Evolutionary conservation across 805 yeast genomes (phyloP), one percentile per base, ranked within the genome.

Genomic region (Yarrowia osloensis): DNA sequence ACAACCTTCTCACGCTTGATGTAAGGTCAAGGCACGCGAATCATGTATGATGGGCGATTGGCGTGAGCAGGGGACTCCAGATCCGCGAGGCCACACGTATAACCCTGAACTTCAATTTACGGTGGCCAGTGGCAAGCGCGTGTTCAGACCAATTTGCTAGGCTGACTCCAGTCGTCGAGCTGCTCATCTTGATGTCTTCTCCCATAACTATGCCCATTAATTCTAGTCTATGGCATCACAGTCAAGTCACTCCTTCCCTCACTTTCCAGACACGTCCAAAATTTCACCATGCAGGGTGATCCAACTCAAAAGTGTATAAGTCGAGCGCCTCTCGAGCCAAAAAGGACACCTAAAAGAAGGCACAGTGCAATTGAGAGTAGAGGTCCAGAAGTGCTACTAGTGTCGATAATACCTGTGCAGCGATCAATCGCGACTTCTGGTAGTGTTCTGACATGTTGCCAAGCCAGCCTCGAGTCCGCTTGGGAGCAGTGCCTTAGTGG

Each of bases 261-360:
- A 39, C 37, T 40, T 40, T 57, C 49, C 47, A 57, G 33, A 57
- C 63, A 40, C 63, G 63, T 57, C 63, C 49, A 19, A 39, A 55
- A 57, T 40, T 39, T 57, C 61, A 57, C 35, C 49, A 57, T 57
- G 63, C 63, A 57, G 63, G 63, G 63, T 39, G 63, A 57, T 39
- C 63, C 35, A 57, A 40, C 63, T 57, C 63, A 57, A 57, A 57
- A 57, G 63, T n/a, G 15, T 52, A 35, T 52, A 52, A 31, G 8
- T 24, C 44, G 44, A 35, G 61, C 42, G 61, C 57, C 57, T 50
- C 28, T 50, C 40, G 40, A 50, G 40, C 57, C 57, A 50, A 50
- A 49, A 50, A 50, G 40, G 57, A 50, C 57, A 50, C 57, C 57
- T 50, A 7, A 54, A 37, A 54, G 46, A 24, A 54, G 37, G 46